Percentiles rank a stretch among this genome's conserved stretches.
Evolutionary conservation across 768 basidiomycete species (phyloP).

Genomic region (Guyanaporus albipodus): DNA sequence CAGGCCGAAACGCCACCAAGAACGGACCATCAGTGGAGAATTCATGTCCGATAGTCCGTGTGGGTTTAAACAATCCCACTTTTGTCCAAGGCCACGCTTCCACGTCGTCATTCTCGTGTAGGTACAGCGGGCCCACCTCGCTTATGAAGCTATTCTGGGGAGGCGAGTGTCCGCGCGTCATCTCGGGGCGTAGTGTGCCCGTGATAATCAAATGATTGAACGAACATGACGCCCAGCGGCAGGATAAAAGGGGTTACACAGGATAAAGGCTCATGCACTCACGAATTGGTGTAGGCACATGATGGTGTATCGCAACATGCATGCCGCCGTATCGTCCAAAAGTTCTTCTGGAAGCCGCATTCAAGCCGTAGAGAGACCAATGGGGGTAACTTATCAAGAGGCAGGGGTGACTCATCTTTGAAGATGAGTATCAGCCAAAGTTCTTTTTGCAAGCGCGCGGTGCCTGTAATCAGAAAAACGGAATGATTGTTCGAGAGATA

Average conservation of each 20-base stretch:
- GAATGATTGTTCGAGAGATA: not conserved
- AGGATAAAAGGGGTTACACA: slow-evolving; percentile 2
- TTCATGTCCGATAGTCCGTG: too few species aligned
- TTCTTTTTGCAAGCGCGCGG: slow-evolving; percentile 1
- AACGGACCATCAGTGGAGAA: too few species aligned
- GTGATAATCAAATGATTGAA: not conserved
- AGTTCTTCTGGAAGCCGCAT: not conserved
- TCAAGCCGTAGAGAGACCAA: slow-evolving; percentile 4
- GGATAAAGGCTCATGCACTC: slow-evolving; percentile 7
- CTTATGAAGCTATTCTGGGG: too few species aligned
- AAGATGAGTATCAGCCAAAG: not conserved
- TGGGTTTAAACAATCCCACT: too few species aligned
- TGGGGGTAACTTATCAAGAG: slow-evolving; percentile 10
- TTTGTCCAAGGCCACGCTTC: too few species aligned
- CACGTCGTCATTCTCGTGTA: too few species aligned
- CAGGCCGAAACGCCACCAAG: too few species aligned
- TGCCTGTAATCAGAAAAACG: not conserved
- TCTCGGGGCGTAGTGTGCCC: not conserved
- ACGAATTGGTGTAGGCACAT: not conserved
- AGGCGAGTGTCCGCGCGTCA: not conserved
- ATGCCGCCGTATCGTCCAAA: slow-evolving; percentile 1
- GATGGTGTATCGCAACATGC: not conserved
- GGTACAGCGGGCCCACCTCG: too few species aligned
- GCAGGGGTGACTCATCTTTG: not conserved
- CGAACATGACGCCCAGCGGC: not conserved